Percentiles rank a stretch among this genome's conserved stretches.
phyloP scores from a whole-genome alignment of 1,139 yeast genomes.

The Blastobotrys elegans region DNA sequence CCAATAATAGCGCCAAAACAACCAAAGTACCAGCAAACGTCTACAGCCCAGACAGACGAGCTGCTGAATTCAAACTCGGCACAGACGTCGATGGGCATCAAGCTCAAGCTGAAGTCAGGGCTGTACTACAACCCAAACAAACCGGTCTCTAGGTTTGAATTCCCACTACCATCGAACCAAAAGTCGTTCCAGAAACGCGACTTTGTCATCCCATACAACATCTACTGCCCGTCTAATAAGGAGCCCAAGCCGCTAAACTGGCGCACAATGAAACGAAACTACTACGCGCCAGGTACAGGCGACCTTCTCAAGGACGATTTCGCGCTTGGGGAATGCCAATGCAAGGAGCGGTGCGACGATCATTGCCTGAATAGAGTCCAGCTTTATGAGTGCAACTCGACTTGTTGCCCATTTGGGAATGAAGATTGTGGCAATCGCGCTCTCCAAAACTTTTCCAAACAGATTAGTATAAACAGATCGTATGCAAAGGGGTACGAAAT shows the following conservation, averaged over 20 bases:
- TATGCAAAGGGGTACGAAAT: conserved; percentile 37
- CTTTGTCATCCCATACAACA: conserved; percentile 34
- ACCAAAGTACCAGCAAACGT: background rate
- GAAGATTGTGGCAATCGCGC: conserved; percentile 39
- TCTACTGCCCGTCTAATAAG: conserved; percentile 33
- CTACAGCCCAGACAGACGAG: background rate
- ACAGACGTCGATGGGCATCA: background rate
- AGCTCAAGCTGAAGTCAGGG: conserved; percentile 3
- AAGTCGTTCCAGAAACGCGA: conserved; percentile 18
- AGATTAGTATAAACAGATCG: conserved; percentile 20
- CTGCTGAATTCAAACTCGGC: background rate
- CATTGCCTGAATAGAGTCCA: conserved; percentile 32
- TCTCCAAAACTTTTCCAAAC: conserved; percentile 26
- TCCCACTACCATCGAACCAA: conserved; percentile 25
- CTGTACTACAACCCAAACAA: conserved; percentile 1
- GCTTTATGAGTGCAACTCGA: conserved; percentile 36
- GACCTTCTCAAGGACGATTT: background rate
- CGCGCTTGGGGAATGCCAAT: conserved; percentile 20
- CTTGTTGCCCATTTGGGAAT: conserved; percentile 34
- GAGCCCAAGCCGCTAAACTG: conserved; percentile 29
- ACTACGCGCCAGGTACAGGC: conserved; percentile 10
- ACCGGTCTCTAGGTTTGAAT: background rate
- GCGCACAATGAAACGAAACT: conserved; percentile 31
- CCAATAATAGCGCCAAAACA: no score
- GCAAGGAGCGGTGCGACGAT: conserved; percentile 30